Evolutionary conservation across 176 grass and related monocot species (phyloP).

Genomic region (Chrysopogon serrulatus): DNA sequence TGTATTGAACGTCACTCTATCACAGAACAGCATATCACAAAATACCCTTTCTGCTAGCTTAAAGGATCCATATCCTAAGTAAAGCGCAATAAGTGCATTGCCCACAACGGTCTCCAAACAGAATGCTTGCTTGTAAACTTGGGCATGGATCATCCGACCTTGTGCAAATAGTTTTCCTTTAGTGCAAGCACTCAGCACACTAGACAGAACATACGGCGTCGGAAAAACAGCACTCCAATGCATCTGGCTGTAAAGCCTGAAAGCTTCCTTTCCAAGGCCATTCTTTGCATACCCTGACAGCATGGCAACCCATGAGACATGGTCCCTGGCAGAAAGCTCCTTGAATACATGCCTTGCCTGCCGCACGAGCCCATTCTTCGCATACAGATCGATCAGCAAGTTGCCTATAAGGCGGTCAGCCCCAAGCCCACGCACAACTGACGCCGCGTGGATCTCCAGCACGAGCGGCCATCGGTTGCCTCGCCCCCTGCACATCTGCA

Average conservation of each 20-base stretch:
- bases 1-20: conserved; percentile 59
- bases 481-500: conserved; percentile 27
- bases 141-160: conserved; percentile 51
- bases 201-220: conserved; percentile 60
- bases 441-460: conserved; percentile 17
- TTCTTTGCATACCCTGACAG: conserved; percentile 52
- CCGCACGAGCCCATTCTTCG: conserved; percentile 38
- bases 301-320: conserved; percentile 73
- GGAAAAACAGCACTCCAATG: conserved; percentile 26
- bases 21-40: conserved; percentile 34
- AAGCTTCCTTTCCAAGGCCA: conserved; percentile 48
- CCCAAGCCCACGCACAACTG: neutral
- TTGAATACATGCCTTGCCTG: conserved; percentile 46
- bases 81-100: conserved; percentile 55
- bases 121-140: conserved; percentile 56
- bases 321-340: conserved; percentile 48
- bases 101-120: conserved; percentile 48
- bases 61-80: conserved; percentile 31
- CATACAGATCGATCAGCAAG: conserved; percentile 49
- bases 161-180: conserved; percentile 38
- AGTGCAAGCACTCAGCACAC: conserved; percentile 60
- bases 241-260: conserved; percentile 44
- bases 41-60: conserved; percentile 46
- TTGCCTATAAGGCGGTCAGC: conserved; percentile 20
- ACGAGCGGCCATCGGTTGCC: neutral